Base-by-base conservation (phyloP, 2,329 filamentous ascomycete species). In the Fusarium transvaalense region DNA sequence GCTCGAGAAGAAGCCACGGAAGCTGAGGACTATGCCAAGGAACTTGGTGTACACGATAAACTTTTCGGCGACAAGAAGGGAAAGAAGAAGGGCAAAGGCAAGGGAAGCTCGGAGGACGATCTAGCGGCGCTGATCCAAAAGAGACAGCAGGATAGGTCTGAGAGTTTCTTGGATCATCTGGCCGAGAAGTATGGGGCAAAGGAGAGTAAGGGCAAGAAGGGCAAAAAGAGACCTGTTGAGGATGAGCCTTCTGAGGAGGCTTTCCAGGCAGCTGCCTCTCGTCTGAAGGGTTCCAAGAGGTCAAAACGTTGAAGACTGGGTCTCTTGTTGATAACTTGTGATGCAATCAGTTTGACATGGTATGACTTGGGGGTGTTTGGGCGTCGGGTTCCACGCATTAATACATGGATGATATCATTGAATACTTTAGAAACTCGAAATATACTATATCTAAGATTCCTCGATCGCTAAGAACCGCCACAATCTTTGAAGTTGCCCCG, bases 51-150 rank as follows among this genome's bases (percentile, higher is more conserved):
- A 5, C 86, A 91, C 71, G 91, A 92, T 59, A 89, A 91, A 76
- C 76, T 93, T 29, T 91, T 90, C 69, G 87, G 82, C 9, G 76
- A 77, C 37, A 80, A 81, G 61, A 87, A 86, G 72, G 82, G 80
- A 35, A 83, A 82, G 57, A 77, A 77, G 51, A 79, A 76, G 53
- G 78, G 76, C 58, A 82, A 82, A 64, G 78, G 75, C 38, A 82
- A 80, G 71, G 69, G 72, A 32, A 74, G 77, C 74, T 83, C 85
- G 0, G 86, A 88, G 72, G 82, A 84, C 32, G 82, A 79, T 21
- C 82, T 97, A 38, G 88, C 89, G n/a, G 92, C 91, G 3, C 77
- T 97, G 74, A 97, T 97, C 65, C 86, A 87, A 76, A 84, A 87
- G 74, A 87, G 91, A 46, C 91, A 96, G 77, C 84, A 90, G 71